Conservation (phyloP, 371 early-diverging fungal genomes). For the Coemansia sp. region DNA sequence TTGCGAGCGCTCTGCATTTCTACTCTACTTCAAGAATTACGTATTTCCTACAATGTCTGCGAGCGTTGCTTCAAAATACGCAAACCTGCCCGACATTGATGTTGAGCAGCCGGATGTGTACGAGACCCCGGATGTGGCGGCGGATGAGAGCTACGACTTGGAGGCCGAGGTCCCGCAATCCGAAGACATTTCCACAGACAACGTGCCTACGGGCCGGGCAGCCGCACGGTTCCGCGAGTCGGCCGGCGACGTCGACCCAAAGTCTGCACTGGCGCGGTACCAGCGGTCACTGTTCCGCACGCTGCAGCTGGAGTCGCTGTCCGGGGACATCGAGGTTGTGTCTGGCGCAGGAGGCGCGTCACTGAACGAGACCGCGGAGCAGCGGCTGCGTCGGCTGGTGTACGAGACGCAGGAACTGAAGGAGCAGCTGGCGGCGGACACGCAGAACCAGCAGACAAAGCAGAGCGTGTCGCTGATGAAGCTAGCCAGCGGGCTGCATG, state of each 20-base stretch:
- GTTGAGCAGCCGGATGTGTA: conserved; percentile 81
- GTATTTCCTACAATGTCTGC: neutral
- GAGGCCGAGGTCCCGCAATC: conserved; percentile 53
- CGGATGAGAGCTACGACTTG: conserved; percentile 20
- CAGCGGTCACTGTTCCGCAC: conserved; percentile 38
- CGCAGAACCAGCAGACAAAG: neutral
- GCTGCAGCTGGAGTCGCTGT: conserved; percentile 39
- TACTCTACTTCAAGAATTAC: too few species aligned
- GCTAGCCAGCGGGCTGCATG: conserved; percentile 66
- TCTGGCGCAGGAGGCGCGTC: conserved; percentile 17
- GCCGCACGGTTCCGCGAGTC: conserved; percentile 38
- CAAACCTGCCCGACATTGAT: conserved; percentile 71
- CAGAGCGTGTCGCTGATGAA: conserved; percentile 54
- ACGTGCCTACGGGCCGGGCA: conserved; percentile 14
- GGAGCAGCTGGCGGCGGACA: conserved; percentile 57
- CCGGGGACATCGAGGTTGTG: conserved; percentile 43
- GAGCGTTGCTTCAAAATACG: conserved; percentile 57
- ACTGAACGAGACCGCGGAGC: conserved; percentile 70
- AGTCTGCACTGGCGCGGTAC: conserved; percentile 33
- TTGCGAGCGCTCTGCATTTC: too few species aligned
- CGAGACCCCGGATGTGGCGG: conserved; percentile 71
- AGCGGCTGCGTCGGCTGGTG: conserved; percentile 75
- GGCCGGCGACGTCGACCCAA: conserved; percentile 24
- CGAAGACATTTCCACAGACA: conserved; percentile 50
- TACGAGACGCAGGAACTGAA: conserved; percentile 80